Base-by-base conservation (phyloP, 805 yeast genomes). In the Candida sonorensis region DNA sequence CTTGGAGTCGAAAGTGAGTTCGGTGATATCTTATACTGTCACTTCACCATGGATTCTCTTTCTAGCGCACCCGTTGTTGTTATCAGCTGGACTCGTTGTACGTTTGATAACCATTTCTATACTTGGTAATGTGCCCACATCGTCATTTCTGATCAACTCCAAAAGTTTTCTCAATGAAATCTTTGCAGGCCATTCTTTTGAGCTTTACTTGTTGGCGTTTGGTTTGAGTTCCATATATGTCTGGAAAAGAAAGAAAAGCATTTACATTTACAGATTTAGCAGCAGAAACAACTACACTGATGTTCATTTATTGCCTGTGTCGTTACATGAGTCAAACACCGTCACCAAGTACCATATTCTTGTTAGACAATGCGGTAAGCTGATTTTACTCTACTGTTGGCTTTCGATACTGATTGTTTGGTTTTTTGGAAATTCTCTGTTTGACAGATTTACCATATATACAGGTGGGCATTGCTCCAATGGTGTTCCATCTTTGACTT, bases 391-490 rank as follows among this genome's bases (percentile, higher is more conserved):
- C 1, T 53, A 42, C 29, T 8, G 30, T 2, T 48, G 57, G 46
- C 9, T 57, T 2, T 31, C 29, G 2, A 6, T 42, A 0, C 23
- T 53, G 18, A 45, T 51, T 7, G 45, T 53, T n/a, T 56, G 61
- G 62, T 54, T 46, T 29, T 55, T 56, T 32, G 61, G 61, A 1
- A 51, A 55, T 25, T 51, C 62, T 3, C 13, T 58, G 3, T 57
- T 42, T 35, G 61, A 55, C 25, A 34, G 57, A 25, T 37, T 64
- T 2, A 54, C 59, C 31, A 40, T 51, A n/a, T 14, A 36, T 2
- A 53, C 66, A 0, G 69, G 70, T 0, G 72, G 71, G 1, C 46
- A 50, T 23, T 67, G 72, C 38, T 34, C 47, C 1, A 36, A 40
- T 33, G 43, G 46, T 26, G 27, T 44, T 38, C 8, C 41, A 19